Conservation (phyloP, 441 rosid species). For the Bruguiera hainesii region DNA sequence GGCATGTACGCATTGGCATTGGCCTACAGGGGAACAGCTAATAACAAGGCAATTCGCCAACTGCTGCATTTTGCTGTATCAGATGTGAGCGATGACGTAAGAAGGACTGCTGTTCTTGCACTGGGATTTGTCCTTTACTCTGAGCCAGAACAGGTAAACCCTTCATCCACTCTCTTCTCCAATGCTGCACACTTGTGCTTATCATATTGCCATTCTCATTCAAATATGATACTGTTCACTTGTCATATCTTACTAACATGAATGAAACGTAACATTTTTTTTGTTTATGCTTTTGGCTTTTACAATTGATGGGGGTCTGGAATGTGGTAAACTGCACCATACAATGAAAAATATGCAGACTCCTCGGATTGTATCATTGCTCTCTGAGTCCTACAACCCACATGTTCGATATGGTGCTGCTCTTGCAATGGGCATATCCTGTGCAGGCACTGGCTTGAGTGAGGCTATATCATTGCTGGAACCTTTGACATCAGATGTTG, state of each 20-base stretch:
- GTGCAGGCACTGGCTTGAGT: conserved; percentile 95
- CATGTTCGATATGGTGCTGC: conserved; percentile 99
- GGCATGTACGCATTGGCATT: conserved; percentile 97
- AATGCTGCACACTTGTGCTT: not conserved
- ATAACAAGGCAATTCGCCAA: conserved; percentile 97
- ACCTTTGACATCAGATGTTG: conserved; percentile 96
- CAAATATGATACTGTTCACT: not conserved
- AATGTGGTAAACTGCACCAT: conserved; percentile 12
- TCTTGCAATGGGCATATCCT: conserved; percentile 94
- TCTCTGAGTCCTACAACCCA: conserved; percentile 95
- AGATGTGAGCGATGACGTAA: conserved; percentile 95
- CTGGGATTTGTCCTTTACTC: conserved; percentile 96
- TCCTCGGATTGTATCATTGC: conserved; percentile 89
- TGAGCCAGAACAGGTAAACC: conserved; percentile 88
- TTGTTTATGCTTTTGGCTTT: not conserved
- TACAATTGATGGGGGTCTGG: not conserved
- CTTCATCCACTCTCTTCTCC: not conserved
- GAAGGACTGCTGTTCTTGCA: conserved; percentile 95
- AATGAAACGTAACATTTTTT: no score
- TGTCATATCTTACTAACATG: not conserved
- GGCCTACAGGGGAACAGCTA: conserved; percentile 97
- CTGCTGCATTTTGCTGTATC: conserved; percentile 97
- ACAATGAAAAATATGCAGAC: conserved; percentile 49
- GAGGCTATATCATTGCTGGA: conserved; percentile 95
- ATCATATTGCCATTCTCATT: not conserved